Evolutionary conservation across 352 stramenopile genomes (phyloP), one percentile per base, ranked within the genome.

Genomic region (Globisporangium canariense): DNA sequence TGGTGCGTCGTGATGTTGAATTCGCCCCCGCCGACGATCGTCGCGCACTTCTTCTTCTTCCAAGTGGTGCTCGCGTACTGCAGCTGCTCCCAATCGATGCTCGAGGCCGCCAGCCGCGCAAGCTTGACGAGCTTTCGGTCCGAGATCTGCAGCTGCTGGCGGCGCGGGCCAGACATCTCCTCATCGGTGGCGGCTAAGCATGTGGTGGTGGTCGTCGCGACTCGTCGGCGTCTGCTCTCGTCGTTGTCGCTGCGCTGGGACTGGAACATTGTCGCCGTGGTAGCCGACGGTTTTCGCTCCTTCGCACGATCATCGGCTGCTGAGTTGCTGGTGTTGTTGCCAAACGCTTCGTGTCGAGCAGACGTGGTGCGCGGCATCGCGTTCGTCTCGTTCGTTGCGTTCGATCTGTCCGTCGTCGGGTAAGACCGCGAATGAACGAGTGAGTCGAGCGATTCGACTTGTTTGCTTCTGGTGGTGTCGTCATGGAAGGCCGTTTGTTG

Each of bases 1-100:
- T 70, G 56, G 20, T 62, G 61, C 28, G 67, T 38, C 6, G 53
- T 22, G 25, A 75, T 45, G 0, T 28, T 62, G 58, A 68, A 71
- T 38, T 49, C 60, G n/a, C 25, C 60, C 28, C 38, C 58, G 4
- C n/a, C 51, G 6, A 14, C 43, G 51, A 70, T 62, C 30, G 55
- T 56, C 6, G 52, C n/a, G 4, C 34, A 11, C 2, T 52, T 65
- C 11, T 46, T 36, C 46, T 59, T 51, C 60, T 52, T 65, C 60
- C 60, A 65, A 46, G 52, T 18, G 4, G 40, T 50, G 13, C 45
- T 60, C 13, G 47, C 49, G 46, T 52, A 58, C 10, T 59, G 49
- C n/a, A 65, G 28, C 36, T 25, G 18, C 11, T 51, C 38, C 60
- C 60, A 65, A 40, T 65, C 51, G 49, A 65, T 52, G 22, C 36